phyloP scores from a whole-genome alignment of 495 filamentous ascomycete genomes.

The Neurospora sp. region DNA sequence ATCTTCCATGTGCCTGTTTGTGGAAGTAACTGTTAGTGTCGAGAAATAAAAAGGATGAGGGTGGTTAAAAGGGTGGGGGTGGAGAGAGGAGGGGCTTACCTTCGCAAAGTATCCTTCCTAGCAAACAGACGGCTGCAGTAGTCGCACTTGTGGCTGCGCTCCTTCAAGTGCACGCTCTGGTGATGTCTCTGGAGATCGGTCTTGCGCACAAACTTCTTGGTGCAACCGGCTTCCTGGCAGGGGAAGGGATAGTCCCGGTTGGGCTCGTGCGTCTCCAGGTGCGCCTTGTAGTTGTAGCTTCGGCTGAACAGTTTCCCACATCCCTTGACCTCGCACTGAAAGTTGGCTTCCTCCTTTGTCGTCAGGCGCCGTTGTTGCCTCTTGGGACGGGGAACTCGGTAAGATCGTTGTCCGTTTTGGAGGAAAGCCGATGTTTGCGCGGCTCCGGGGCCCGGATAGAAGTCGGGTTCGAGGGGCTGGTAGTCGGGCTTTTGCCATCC shows the following conservation, averaged over 20 bases:
- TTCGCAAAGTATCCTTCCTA: slow-evolving; percentile 71
- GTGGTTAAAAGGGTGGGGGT: background rate
- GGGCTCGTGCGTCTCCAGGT: slow-evolving; percentile 84
- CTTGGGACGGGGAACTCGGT: slow-evolving; percentile 30
- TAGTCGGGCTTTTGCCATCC: slow-evolving; percentile 42
- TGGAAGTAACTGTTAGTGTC: slow-evolving; percentile 5
- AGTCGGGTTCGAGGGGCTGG: slow-evolving; percentile 29
- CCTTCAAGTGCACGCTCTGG: slow-evolving; percentile 72
- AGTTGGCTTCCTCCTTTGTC: slow-evolving; percentile 65
- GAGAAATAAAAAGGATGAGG: background rate
- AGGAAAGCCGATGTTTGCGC: slow-evolving; percentile 16
- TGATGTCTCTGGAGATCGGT: slow-evolving; percentile 78
- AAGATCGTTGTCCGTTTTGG: slow-evolving; percentile 24
- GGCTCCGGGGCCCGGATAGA: slow-evolving; percentile 23
- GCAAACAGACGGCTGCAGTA: slow-evolving; percentile 68
- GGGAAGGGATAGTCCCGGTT: slow-evolving; percentile 56
- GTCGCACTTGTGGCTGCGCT: slow-evolving; percentile 59
- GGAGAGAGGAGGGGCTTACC: slow-evolving; percentile 39
- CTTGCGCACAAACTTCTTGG: slow-evolving; percentile 68
- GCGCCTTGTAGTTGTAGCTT: slow-evolving; percentile 83
- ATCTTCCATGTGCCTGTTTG: slow-evolving; percentile 63
- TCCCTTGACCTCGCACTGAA: slow-evolving; percentile 54
- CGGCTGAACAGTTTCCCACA: slow-evolving; percentile 78
- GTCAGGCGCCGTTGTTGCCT: slow-evolving; percentile 48
- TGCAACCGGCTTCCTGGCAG: slow-evolving; percentile 55